A percentile compares a stretch with the other conserved stretches of the same genome.
Conservation (phyloP, 2,329 filamentous ascomycete species). For the Sphaceloma murrayae region DNA sequence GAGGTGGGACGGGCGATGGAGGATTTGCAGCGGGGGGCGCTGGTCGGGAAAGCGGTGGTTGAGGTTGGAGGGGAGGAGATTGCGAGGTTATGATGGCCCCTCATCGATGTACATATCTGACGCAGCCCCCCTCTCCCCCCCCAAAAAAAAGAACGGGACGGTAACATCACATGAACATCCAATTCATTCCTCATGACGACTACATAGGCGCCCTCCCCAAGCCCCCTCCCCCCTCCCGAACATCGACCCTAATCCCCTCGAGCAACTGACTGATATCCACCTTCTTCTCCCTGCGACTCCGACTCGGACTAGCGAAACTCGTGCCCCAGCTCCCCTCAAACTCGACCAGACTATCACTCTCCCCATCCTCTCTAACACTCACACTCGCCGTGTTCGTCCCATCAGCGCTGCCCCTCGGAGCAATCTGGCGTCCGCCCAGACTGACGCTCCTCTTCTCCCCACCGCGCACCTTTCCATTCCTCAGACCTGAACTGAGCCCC, state of each 20-base stretch:
- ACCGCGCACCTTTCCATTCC: constrained; percentile 32
- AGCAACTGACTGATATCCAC: constrained; percentile 12
- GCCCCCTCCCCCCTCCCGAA: constrained; percentile 5
- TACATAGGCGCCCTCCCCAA: constrained; percentile 8
- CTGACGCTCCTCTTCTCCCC: constrained; percentile 32
- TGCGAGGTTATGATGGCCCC: not conserved
- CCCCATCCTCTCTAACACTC: constrained; percentile 42
- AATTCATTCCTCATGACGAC: not conserved
- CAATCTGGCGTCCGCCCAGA: not conserved
- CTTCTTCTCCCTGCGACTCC: constrained; percentile 5
- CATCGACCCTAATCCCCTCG: constrained; percentile 15
- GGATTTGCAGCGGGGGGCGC: constrained; percentile 42
- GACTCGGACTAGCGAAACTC: constrained; percentile 13
- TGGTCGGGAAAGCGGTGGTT: constrained; percentile 51
- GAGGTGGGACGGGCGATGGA: constrained; percentile 42
- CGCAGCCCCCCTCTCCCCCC: too few relatives aligned
- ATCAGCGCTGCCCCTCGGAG: not conserved
- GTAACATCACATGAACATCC: not conserved
- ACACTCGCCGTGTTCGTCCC: constrained; percentile 33
- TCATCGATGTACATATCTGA: too few relatives aligned
- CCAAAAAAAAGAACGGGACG: too few relatives aligned
- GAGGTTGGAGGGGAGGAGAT: constrained; percentile 28
- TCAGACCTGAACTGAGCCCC: not conserved
- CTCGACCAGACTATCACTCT: constrained; percentile 55
- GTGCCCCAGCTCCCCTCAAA: constrained; percentile 20